Evolutionary conservation across 768 basidiomycete genomes (phyloP), one percentile per base, ranked within the genome.

Genomic region (Lentinula lateritia): DNA sequence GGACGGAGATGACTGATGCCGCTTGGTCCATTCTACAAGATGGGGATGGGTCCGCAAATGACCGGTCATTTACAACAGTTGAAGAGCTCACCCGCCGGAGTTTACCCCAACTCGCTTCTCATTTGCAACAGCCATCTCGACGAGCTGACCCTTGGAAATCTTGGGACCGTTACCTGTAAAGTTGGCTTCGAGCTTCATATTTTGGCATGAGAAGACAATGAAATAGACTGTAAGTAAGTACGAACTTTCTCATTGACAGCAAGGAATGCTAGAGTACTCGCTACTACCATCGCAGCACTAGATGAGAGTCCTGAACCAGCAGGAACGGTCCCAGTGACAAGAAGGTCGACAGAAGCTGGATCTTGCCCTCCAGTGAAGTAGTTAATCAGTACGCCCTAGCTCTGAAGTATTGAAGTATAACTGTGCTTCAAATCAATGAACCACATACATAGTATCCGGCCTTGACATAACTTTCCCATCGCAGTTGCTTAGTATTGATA

Each of bases 391-490:
- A 16, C 61, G 62, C 38, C 65, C 63, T 36, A 90, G 89, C 68
- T 85, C 83, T 57, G 80, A 77, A 12, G 41, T 87, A 18, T 91
- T 87, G 16, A 89, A 28, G 28, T 89, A 89, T 88, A 56, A 10
- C 45, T 20, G 41, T 20, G 41, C 56, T 18, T 13, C n/a, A 13
- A 63, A 63, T 45, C 50, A 54, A 28, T 42, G 50, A n/a, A 43
- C 62, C 12, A 76, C 86, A 63, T 61, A 91, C 91, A 70, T 88
- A 89, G 67, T 91, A 92, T 16, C 89, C 90, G 0, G 90, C 91
- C 70, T 93, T 93, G 67, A 94, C 84, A 70, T 93, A 94, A 68
- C 88, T 92, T 68, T 92, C 90, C 93, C 92, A 94, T 54, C 88
- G 76, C 39, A 92, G 73, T 64, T 86, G 81, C 39, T 80, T 76